These are phyloP conservation scores for Chrysosphaeria jannelii DNA, from an alignment of 2,329 filamentous ascomycete species.

Conservation along the genomic window DNA sequence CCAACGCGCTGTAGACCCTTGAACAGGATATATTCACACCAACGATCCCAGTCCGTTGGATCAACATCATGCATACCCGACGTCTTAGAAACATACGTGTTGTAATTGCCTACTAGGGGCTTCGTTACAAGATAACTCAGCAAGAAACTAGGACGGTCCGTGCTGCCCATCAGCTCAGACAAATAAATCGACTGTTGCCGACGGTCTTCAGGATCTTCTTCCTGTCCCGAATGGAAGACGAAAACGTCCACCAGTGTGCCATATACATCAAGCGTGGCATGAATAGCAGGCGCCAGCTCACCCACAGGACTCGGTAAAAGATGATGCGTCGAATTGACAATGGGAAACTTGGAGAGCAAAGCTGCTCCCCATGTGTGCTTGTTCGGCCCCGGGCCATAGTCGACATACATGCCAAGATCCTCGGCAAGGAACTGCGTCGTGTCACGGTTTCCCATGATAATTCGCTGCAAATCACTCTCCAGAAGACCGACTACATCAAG, in stretches of 20 bases:
- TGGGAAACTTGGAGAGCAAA: slow-evolving; percentile 80
- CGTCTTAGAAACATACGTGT: slow-evolving; percentile 62
- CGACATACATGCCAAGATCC: slow-evolving; percentile 94
- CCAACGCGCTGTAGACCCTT: slow-evolving; percentile 63
- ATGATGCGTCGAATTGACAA: slow-evolving; percentile 88
- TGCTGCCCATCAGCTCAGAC: slow-evolving; percentile 60
- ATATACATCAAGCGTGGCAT: slow-evolving; percentile 86
- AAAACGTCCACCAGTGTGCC: slow-evolving; percentile 76
- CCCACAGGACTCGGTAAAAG: slow-evolving; percentile 79
- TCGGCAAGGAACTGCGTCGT: slow-evolving; percentile 85
- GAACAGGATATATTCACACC: slow-evolving; percentile 97
- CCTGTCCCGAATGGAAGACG: slow-evolving; percentile 95
- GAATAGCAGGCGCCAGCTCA: slow-evolving; percentile 81
- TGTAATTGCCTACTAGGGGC: slow-evolving; percentile 80
- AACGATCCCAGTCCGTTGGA: slow-evolving; percentile 73
- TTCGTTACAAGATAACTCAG: slow-evolving; percentile 81
- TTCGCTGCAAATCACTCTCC: slow-evolving; percentile 77
- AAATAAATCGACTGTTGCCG: slow-evolving; percentile 68
- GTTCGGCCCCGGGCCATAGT: slow-evolving; percentile 89
- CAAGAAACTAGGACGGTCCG: slow-evolving; percentile 50
- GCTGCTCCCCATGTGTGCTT: slow-evolving; percentile 96
- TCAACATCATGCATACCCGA: slow-evolving; percentile 95
- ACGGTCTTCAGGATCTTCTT: slow-evolving; percentile 82
- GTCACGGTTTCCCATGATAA: slow-evolving; percentile 98
- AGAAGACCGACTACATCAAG: slow-evolving; percentile 90